phyloP scores from a whole-genome alignment of 1,139 yeast species.

The Pneumocystis canis region DNA sequence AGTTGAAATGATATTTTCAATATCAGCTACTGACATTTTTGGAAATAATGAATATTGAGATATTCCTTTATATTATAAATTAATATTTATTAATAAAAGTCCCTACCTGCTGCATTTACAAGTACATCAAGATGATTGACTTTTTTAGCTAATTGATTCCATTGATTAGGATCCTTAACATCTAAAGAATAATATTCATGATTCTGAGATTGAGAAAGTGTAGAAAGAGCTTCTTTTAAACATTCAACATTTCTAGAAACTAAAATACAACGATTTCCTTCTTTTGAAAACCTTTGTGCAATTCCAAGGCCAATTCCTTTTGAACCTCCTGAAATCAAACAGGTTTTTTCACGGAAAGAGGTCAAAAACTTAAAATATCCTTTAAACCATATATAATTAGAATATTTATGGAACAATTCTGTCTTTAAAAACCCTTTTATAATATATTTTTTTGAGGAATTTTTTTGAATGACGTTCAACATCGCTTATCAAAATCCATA shows the following conservation, averaged over 20 bases:
- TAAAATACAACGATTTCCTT: constrained; percentile 50
- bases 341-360: constrained; percentile 7
- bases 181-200: constrained; percentile 38
- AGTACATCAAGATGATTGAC: constrained; percentile 13
- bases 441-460: not conserved
- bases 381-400: not conserved
- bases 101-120: constrained; percentile 17
- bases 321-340: constrained; percentile 66
- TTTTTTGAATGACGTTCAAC: not conserved
- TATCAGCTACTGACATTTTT: constrained; percentile 31
- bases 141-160: not conserved
- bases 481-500: no score
- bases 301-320: constrained; percentile 67
- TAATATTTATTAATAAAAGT: not conserved
- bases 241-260: constrained; percentile 39
- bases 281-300: constrained; percentile 39
- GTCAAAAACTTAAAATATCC: not conserved
- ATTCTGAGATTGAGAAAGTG: constrained; percentile 27
- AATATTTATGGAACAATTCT: not conserved
- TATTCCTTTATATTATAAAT: constrained; percentile 33
- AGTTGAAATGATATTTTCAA: constrained; percentile 38
- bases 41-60: constrained; percentile 47
- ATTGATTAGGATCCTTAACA: constrained; percentile 9
- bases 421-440: not conserved
- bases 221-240: constrained; percentile 26